These are phyloP conservation scores for Chlorella sp. DNA, from an alignment of 139 green algal genomes.

Conservation along the genomic window DNA sequence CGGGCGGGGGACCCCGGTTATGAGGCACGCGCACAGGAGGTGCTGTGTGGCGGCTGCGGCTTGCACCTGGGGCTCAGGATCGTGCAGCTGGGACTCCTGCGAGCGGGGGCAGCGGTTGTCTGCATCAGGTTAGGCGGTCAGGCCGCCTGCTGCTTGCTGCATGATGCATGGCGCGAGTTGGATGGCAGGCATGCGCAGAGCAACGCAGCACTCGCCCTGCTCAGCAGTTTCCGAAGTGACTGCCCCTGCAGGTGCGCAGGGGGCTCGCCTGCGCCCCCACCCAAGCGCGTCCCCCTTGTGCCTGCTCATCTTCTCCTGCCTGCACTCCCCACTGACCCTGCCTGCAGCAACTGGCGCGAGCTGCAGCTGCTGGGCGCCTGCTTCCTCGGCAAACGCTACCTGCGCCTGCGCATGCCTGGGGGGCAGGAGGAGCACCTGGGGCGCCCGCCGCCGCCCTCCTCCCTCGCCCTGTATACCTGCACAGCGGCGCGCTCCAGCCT, in stretches of 20 bases:
- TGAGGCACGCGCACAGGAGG: not conserved
- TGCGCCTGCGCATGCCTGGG: not conserved
- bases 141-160: not conserved
- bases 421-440: slow-evolving; percentile 7
- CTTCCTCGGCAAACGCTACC: not conserved
- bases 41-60: slow-evolving; percentile 30
- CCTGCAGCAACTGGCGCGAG: slow-evolving; percentile 13
- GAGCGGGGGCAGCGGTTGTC: not conserved
- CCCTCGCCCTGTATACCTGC: not conserved
- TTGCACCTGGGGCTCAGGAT: slow-evolving; percentile 29
- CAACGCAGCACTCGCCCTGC: too few relatives aligned
- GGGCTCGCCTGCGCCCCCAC: too few relatives aligned
- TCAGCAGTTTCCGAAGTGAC: too few relatives aligned
- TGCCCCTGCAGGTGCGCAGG: too few relatives aligned
- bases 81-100: slow-evolving; percentile 16
- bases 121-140: slow-evolving; percentile 5
- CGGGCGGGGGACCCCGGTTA: not conserved
- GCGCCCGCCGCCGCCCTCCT: not conserved
- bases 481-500: not conserved
- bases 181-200: not conserved
- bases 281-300: too few relatives aligned
- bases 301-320: not conserved
- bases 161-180: not conserved
- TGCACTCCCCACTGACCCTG: not conserved
- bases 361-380: slow-evolving; percentile 1